phyloP scores from a whole-genome alignment of 1,284 basidiomycete genomes.

The Cerrena zonata region DNA sequence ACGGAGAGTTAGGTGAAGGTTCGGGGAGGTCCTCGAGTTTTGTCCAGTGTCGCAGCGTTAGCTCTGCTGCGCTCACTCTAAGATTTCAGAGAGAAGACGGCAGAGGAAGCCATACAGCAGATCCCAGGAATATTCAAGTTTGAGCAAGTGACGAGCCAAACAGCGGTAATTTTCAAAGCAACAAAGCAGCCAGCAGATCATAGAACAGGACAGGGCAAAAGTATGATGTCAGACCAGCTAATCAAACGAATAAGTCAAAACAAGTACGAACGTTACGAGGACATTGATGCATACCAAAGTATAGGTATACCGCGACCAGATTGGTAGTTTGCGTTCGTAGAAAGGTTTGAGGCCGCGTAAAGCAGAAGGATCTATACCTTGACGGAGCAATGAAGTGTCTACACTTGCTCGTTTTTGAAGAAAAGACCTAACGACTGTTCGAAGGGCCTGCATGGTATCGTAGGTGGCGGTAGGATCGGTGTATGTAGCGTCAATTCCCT shows the following conservation, averaged over 20 bases:
- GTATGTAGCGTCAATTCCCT: too few species aligned
- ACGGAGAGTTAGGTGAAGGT: not conserved
- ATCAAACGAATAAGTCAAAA: not conserved
- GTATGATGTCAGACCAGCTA: not conserved
- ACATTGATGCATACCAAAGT: conserved; percentile 30
- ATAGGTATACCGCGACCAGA: conserved; percentile 34
- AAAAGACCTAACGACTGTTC: not conserved
- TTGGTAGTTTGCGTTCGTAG: conserved; percentile 28
- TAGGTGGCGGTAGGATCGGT: not conserved
- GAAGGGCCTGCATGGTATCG: not conserved
- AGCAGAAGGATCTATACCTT: conserved; percentile 6
- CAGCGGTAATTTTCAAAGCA: not conserved
- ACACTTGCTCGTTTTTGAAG: not conserved
- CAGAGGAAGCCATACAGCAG: not conserved
- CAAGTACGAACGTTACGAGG: conserved; percentile 29
- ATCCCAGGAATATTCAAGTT: not conserved
- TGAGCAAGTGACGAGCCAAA: not conserved
- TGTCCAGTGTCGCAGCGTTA: conserved; percentile 37
- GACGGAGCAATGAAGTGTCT: conserved; percentile 1
- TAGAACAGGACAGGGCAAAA: too few species aligned
- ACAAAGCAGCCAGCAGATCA: too few species aligned
- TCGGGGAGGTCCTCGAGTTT: conserved; percentile 17
- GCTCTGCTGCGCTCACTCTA: conserved; percentile 23
- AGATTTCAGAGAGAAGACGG: not conserved
- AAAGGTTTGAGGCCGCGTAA: conserved; percentile 19